These are phyloP conservation scores for Nannizziopsis arthrosporioides DNA, from an alignment of 2,329 filamentous ascomycete genomes.

Conservation along the genomic window DNA sequence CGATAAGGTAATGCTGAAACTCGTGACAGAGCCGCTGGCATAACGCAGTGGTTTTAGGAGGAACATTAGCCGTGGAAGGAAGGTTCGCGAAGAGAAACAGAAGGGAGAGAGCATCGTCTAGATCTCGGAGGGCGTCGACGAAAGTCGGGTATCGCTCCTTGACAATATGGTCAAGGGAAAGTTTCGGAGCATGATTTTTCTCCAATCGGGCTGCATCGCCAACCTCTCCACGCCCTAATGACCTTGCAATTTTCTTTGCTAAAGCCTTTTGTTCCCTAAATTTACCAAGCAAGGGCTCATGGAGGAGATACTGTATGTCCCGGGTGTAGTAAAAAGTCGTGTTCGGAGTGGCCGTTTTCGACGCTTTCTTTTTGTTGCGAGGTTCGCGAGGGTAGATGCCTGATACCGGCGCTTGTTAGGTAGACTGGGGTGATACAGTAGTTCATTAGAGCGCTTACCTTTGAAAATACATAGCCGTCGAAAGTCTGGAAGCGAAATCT, in stretches of 20 bases:
- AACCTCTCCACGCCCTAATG: constrained; percentile 82
- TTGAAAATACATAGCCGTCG: constrained; percentile 99
- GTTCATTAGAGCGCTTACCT: constrained; percentile 37
- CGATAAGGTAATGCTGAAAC: constrained; percentile 96
- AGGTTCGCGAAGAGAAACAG: constrained; percentile 96
- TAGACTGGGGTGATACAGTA: neutral
- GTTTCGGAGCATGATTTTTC: constrained; percentile 77
- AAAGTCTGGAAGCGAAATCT: constrained; percentile 94
- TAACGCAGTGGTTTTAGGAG: constrained; percentile 86
- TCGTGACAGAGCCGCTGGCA: constrained; percentile 89
- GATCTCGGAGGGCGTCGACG: constrained; percentile 79
- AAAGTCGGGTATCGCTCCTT: constrained; percentile 98
- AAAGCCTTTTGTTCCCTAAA: constrained; percentile 96
- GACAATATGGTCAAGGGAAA: constrained; percentile 92
- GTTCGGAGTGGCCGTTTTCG: constrained; percentile 75
- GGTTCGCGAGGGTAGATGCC: constrained; percentile 96
- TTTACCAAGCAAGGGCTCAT: constrained; percentile 85
- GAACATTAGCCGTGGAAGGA: constrained; percentile 77
- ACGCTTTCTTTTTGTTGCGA: constrained; percentile 91
- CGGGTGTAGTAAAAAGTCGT: constrained; percentile 90
- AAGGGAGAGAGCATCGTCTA: constrained; percentile 94
- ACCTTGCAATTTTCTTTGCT: constrained; percentile 92
- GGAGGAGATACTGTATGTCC: constrained; percentile 95
- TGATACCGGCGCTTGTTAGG: constrained; percentile 20
- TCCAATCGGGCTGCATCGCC: constrained; percentile 79